Base-by-base conservation (phyloP, 2,329 filamentous ascomycete genomes). In the Onygena corvina region DNA sequence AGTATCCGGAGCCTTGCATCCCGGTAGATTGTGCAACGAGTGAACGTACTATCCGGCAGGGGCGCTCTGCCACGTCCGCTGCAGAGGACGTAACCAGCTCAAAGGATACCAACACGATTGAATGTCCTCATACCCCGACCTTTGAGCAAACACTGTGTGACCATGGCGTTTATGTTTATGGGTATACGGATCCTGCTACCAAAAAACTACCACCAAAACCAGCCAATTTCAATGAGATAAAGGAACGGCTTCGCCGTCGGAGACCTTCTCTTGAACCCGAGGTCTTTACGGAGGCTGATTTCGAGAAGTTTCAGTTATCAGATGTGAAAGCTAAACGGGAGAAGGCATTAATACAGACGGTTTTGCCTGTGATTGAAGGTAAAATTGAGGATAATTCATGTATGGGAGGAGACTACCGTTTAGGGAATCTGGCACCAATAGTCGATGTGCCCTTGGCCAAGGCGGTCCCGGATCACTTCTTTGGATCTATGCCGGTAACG, bases 91-190 rank as follows among this genome's bases (percentile, higher is more conserved):
- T 31, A 31, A 7, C 30, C n/a, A 7, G 18, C 35, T 8, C 8
- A 31, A 7, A 7, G 35, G 16, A n/a, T 20, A 40, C 35, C 8
- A 40, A 40, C 8, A 40, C 35, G 8, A 40, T 16, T 8, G 18
- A 7, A 47, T n/a, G 18, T 57, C 14, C 5, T 36, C 7, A 14
- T 36, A 1, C 66, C 67, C 51, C 55, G 42, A 54, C 57, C 48
- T 70, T 69, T 56, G 57, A 67, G 47, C 60, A 65, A 48, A 57
- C 66, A 45, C 54, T 71, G 33, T 60, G 63, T 47, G 62, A 71
- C 49, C 36, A 61, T 52, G 49, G 48, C 9, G 53, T 69, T 27
- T 62, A 65, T 47, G 53, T 61, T 33, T 25, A 51, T 34, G 57
- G 18, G 18, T 45, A 45, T 18, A 45, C 11, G 21, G 9, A 45